These are phyloP conservation scores for Orobanche coerulescens DNA, from an alignment of 257 asterid species.

Conservation along the genomic window DNA sequence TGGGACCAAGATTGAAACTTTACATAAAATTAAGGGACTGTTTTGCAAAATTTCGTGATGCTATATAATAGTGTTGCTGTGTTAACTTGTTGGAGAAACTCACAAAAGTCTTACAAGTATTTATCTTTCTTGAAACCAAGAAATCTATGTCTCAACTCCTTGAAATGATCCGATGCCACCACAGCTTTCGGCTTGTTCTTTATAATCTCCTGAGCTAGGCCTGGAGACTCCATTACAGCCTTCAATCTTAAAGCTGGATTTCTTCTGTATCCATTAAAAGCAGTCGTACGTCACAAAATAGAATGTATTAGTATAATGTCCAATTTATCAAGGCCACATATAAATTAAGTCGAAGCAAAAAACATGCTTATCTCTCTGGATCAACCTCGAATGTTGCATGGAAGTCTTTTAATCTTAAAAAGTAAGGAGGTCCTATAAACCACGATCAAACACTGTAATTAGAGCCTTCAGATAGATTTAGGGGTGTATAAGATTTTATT, in stretches of 20 bases:
- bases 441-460: conserved; percentile 31
- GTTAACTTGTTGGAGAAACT: background rate
- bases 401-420: conserved; percentile 44
- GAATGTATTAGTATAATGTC: conserved; percentile 16
- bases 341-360: conserved; percentile 22
- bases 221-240: conserved; percentile 45
- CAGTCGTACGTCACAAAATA: conserved; percentile 20
- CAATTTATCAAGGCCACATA: conserved; percentile 1
- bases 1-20: no score
- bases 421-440: conserved; percentile 39
- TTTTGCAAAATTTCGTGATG: no score
- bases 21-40: no score
- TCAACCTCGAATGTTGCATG: conserved; percentile 43
- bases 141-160: conserved; percentile 64
- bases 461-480: conserved; percentile 28
- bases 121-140: conserved; percentile 70
- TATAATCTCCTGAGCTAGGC: conserved; percentile 37
- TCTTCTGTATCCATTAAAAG: conserved; percentile 29
- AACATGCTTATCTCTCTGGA: conserved; percentile 48
- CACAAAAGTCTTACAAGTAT: conserved; percentile 54
- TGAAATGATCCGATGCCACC: conserved; percentile 43
- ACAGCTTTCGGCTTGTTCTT: conserved; percentile 32
- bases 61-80: no score
- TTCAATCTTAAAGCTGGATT: conserved; percentile 40
- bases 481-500: no score